Evolutionary conservation across 2,329 filamentous ascomycete species (phyloP).

Genomic region (Trichophyton equinum): DNA sequence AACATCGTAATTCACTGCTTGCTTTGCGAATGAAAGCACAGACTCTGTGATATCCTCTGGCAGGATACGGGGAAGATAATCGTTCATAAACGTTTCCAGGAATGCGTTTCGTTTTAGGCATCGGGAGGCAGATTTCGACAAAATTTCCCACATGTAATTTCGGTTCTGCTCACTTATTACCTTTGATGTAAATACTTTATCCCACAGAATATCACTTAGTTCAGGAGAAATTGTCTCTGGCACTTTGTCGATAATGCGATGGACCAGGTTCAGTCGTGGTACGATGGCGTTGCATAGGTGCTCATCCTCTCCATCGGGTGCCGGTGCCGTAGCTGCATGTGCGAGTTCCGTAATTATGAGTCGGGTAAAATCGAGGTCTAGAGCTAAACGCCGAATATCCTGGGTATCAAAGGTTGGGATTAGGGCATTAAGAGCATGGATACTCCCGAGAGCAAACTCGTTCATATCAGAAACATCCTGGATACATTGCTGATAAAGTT

Average conservation of each 20-base stretch:
- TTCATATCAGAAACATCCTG: slow-evolving; percentile 54
- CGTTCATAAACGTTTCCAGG: slow-evolving; percentile 33
- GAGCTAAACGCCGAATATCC: slow-evolving; percentile 47
- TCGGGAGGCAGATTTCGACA: slow-evolving; percentile 36
- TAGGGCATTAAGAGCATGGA: slow-evolving; percentile 48
- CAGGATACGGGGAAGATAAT: slow-evolving; percentile 29
- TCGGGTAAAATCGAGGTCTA: slow-evolving; percentile 48
- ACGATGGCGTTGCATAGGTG: slow-evolving; percentile 33
- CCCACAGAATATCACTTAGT: slow-evolving; percentile 56
- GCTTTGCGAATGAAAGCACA: slow-evolving; percentile 33
- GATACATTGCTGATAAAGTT: slow-evolving; percentile 56
- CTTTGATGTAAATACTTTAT: slow-evolving; percentile 54
- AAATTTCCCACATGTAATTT: slow-evolving; percentile 55
- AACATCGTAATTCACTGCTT: slow-evolving; percentile 38
- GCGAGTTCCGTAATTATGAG: slow-evolving; percentile 55
- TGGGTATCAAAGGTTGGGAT: slow-evolving; percentile 30
- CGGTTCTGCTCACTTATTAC: slow-evolving; percentile 50
- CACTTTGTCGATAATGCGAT: slow-evolving; percentile 47
- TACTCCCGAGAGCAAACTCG: slow-evolving; percentile 56
- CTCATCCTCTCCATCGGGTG: slow-evolving; percentile 32
- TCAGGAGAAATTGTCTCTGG: slow-evolving; percentile 50
- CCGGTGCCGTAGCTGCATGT: slow-evolving; percentile 37
- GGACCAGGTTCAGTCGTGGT: slow-evolving; percentile 47
- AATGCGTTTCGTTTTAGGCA: slow-evolving; percentile 27
- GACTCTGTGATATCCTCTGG: slow-evolving; percentile 29